Conservation (phyloP, 441 rosid species). For the Arabidopsis lyrata region DNA sequence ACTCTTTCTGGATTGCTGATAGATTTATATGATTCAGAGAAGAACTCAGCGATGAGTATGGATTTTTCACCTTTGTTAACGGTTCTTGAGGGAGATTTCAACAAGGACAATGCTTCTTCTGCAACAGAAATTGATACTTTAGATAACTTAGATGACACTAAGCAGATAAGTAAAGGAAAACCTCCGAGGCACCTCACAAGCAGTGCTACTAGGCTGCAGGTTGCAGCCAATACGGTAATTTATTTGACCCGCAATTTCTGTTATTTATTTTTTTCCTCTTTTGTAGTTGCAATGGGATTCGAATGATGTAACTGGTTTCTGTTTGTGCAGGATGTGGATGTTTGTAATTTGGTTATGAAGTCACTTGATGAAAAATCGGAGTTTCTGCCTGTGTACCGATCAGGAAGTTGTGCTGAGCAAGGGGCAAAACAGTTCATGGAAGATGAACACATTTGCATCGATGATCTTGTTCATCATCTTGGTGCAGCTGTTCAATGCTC, state of each 20-base stretch:
- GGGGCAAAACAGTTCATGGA: constrained; percentile 93
- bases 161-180: constrained; percentile 67
- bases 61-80: constrained; percentile 65
- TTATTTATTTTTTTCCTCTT: neutral
- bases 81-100: constrained; percentile 61
- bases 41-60: constrained; percentile 58
- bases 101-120: constrained; percentile 53
- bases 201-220: constrained; percentile 53
- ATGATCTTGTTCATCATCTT: constrained; percentile 74
- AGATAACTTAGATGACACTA: constrained; percentile 59
- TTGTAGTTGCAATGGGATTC: neutral
- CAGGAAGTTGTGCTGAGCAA: constrained; percentile 93
- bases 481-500: constrained; percentile 55
- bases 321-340: constrained; percentile 70
- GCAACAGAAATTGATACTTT: constrained; percentile 50
- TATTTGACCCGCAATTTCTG: neutral
- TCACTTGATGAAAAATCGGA: constrained; percentile 65
- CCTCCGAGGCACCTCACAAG: constrained; percentile 80
- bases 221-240: constrained; percentile 65
- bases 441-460: constrained; percentile 91
- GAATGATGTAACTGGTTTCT: constrained; percentile 32
- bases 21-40: constrained; percentile 62
- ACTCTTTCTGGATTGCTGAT: constrained; percentile 31
- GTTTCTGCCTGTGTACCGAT: constrained; percentile 70
- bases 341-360: constrained; percentile 55